Conservation (phyloP, 345 rosid genomes). For the Nephelium lappaceum region DNA sequence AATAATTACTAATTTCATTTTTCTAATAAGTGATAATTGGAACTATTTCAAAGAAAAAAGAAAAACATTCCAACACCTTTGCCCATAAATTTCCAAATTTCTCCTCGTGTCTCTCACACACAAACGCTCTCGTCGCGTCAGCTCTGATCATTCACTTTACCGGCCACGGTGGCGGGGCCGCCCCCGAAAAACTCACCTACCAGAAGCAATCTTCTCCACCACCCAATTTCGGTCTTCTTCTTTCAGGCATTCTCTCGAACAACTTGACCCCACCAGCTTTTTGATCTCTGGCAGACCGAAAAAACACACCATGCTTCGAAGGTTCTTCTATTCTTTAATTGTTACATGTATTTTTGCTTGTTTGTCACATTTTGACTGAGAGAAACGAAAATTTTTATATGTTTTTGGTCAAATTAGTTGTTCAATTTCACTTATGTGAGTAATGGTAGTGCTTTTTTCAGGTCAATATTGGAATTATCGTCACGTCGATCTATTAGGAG, state of each 20-base stretch:
- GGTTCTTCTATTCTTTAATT: not conserved
- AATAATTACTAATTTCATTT: too few species aligned
- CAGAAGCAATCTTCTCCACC: not conserved
- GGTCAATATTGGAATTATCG: conserved; percentile 72
- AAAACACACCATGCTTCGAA: conserved; percentile 7
- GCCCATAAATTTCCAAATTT: not conserved
- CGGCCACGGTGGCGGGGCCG: not conserved
- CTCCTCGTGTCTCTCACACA: not conserved
- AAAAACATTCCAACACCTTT: too few species aligned
- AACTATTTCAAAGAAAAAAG: too few species aligned
- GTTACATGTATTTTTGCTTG: not conserved
- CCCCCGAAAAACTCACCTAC: not conserved
- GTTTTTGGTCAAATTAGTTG: not conserved
- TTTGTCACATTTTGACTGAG: not conserved
- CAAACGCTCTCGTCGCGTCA: not conserved
- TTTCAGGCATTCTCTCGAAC: conserved; percentile 1
- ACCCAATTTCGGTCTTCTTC: not conserved
- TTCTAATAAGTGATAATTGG: too few species aligned
- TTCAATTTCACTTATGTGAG: not conserved
- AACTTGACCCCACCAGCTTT: conserved; percentile 3
- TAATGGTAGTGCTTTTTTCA: conserved; percentile 27
- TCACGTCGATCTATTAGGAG: conserved; percentile 50
- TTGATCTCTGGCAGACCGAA: not conserved
- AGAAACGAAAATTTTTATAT: not conserved
- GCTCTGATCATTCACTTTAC: not conserved